Conservation (phyloP, 2,329 filamentous ascomycete genomes). For the Fusarium albosuccineum region DNA sequence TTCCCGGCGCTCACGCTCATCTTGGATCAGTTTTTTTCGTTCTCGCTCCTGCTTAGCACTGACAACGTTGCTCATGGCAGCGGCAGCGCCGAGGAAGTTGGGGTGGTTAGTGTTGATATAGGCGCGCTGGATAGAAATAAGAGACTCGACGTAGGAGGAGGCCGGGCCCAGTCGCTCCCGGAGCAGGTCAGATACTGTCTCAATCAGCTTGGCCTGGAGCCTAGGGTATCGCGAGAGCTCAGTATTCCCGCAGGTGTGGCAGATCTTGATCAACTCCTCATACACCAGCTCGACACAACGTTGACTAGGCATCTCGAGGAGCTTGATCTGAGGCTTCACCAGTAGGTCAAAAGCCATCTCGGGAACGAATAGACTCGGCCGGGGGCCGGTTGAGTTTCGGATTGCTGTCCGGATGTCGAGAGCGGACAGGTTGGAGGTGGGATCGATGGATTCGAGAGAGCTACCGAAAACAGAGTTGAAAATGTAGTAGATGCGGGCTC, state of each 20-base stretch:
- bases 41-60: slow-evolving; percentile 95
- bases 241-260: slow-evolving; percentile 96
- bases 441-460: slow-evolving; percentile 94
- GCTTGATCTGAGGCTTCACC: slow-evolving; percentile 98
- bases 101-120: slow-evolving; percentile 99
- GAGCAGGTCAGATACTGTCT: slow-evolving; percentile 95
- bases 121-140: slow-evolving; percentile 96
- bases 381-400: slow-evolving; percentile 95
- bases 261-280: slow-evolving; percentile 99
- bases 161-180: slow-evolving; percentile 91
- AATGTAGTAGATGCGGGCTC: slow-evolving; percentile 97
- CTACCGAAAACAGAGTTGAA: slow-evolving; percentile 99
- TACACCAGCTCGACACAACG: slow-evolving; percentile 98
- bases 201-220: slow-evolving; percentile 95
- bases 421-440: slow-evolving; percentile 93
- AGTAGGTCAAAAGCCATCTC: slow-evolving; percentile 97
- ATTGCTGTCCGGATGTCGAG: slow-evolving; percentile 97
- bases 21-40: slow-evolving; percentile 81
- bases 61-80: slow-evolving; percentile 97
- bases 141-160: slow-evolving; percentile 91
- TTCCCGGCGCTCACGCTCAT: slow-evolving; percentile 89
- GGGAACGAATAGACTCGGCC: slow-evolving; percentile 95
- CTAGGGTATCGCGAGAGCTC: slow-evolving; percentile 93
- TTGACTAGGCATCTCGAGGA: slow-evolving; percentile 93
- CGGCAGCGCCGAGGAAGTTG: slow-evolving; percentile 96